These are phyloP conservation scores for Zoysia pacifica DNA, from an alignment of 176 grass and related monocot genomes.

Conservation along the genomic window DNA sequence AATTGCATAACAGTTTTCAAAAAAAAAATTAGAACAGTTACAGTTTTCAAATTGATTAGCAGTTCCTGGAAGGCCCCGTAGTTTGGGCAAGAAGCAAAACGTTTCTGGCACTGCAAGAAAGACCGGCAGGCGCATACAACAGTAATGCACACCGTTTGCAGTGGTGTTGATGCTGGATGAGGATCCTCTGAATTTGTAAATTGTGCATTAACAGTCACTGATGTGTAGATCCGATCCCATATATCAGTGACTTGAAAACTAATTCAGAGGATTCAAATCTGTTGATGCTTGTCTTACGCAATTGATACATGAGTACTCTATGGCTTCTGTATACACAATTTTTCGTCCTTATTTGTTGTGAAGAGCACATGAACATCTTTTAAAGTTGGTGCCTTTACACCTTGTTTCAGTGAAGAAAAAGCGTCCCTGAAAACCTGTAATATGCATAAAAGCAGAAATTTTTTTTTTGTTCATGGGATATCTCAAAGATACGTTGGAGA, in stretches of 20 bases:
- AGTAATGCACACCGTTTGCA: neutral
- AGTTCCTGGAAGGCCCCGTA: slow-evolving; percentile 3
- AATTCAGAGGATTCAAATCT: too few relatives aligned
- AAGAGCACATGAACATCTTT: neutral
- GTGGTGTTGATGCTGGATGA: too few relatives aligned
- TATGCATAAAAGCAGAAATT: neutral
- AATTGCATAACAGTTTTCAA: too few relatives aligned
- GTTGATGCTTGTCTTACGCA: neutral
- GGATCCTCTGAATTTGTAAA: too few relatives aligned
- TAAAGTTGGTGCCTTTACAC: slow-evolving; percentile 19
- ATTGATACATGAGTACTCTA: neutral
- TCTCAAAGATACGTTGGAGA: neutral
- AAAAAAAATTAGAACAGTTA: neutral
- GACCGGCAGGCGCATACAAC: neutral
- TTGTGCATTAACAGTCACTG: too few relatives aligned
- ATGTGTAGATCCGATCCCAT: too few relatives aligned
- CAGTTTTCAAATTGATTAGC: neutral
- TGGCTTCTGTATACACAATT: neutral
- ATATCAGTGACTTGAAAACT: too few relatives aligned
- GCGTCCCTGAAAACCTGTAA: neutral
- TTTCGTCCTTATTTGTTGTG: neutral
- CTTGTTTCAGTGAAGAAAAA: slow-evolving; percentile 14
- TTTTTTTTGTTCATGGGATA: neutral
- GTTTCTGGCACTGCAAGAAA: neutral
- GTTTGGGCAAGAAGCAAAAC: neutral